Percentiles rank a stretch among this genome's conserved stretches.
Evolutionary conservation across 2,329 filamentous ascomycete species (phyloP).

Genomic region (Calonectria hawksworthii): DNA sequence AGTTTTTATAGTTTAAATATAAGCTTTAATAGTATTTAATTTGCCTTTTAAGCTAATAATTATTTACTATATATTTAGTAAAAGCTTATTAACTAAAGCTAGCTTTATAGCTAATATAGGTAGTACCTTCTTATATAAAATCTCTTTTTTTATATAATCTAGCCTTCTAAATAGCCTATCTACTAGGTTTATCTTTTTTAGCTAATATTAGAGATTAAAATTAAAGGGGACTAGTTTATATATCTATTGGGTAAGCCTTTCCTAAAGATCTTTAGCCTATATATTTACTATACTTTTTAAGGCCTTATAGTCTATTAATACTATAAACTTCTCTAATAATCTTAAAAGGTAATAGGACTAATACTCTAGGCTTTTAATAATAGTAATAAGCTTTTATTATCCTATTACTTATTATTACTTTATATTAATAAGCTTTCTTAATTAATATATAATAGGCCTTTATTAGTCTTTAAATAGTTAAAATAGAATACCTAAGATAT

Average conservation of each 20-base stretch:
- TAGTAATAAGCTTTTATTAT: background rate
- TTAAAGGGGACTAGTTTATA: background rate
- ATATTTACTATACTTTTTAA: conserved; percentile 1
- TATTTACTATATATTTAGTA: conserved; percentile 3
- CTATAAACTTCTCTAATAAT: background rate
- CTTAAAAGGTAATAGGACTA: background rate
- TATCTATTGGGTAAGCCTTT: background rate
- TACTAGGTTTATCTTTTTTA: background rate
- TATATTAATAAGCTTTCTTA: background rate
- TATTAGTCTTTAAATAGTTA: background rate
- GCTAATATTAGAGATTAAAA: background rate
- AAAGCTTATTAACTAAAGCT: background rate
- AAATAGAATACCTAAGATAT: background rate
- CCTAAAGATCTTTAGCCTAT: background rate
- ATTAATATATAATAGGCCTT: background rate
- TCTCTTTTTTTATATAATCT: background rate
- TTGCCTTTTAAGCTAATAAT: background rate
- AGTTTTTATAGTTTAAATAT: background rate
- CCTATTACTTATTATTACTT: background rate
- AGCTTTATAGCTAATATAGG: background rate
- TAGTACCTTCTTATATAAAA: background rate
- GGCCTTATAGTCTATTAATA: conserved; percentile 1
- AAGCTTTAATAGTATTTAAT: conserved; percentile 3
- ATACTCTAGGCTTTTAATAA: conserved; percentile 2
- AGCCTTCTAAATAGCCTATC: background rate